Conservation (phyloP, 306 rosid species). For the Quercus robur region DNA sequence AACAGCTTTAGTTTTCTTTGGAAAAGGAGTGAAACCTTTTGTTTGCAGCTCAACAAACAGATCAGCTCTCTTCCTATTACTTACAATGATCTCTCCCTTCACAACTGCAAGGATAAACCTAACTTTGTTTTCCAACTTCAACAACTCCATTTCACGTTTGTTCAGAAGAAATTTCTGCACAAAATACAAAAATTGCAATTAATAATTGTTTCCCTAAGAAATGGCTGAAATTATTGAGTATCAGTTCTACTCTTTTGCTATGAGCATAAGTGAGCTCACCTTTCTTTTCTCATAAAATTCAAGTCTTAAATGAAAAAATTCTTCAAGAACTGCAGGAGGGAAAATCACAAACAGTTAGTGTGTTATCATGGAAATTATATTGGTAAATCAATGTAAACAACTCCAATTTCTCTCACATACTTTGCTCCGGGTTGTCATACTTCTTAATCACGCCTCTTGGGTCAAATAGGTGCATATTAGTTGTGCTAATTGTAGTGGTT, state of each 20-base stretch:
- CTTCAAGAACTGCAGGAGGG: constrained; percentile 73
- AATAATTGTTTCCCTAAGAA: constrained; percentile 4
- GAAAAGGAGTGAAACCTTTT: constrained; percentile 93
- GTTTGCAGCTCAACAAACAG: constrained; percentile 66
- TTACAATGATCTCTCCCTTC: constrained; percentile 77
- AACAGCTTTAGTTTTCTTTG: constrained; percentile 62
- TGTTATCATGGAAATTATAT: not conserved
- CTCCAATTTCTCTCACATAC: constrained; percentile 29
- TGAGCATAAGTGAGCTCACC: constrained; percentile 39
- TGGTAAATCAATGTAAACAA: not conserved
- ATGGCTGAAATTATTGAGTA: not conserved
- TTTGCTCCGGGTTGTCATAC: constrained; percentile 81
- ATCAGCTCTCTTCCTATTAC: constrained; percentile 74
- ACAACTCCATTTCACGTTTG: constrained; percentile 56
- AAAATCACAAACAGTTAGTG: constrained; percentile 2
- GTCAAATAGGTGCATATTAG: no score
- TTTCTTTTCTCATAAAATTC: constrained; percentile 77
- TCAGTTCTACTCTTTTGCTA: no score
- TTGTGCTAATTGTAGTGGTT: no score
- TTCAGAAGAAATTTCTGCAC: constrained; percentile 66
- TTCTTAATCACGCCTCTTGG: constrained; percentile 46
- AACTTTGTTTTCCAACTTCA: constrained; percentile 77
- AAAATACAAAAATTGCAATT: not conserved
- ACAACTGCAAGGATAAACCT: constrained; percentile 85
- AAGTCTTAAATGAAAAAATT: constrained; percentile 69